Base-by-base conservation (phyloP, 257 asterid genomes). In the Fraxinus excelsior region DNA sequence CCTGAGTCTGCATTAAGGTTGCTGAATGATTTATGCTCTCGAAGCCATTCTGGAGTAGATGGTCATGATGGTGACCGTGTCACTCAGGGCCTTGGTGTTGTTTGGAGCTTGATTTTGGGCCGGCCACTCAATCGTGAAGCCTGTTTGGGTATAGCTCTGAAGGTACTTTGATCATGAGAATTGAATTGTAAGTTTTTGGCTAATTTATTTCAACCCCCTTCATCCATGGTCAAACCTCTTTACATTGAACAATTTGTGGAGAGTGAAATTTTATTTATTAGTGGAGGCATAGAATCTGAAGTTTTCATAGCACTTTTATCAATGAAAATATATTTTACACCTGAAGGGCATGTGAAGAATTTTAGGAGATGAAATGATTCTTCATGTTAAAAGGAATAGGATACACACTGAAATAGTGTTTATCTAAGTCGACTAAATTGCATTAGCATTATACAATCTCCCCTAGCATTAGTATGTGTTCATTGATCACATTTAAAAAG, bases 31-130 rank as follows among this genome's bases (percentile, higher is more conserved):
- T 80, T 96, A 77, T 91, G 98, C 85, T 84, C 90, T 81, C 90
- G 86, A 73, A 83, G 78, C 79, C 78, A 81, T 77, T 81, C 84
- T 70, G 96, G 90, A 75, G 81, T 80, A 73, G 93, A 88, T 85
- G 79, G 77, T 38, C 88, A 85, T 80, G 97, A 89, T 82, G 90
- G 93, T 79, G 99, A 96, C 76, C 98, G 92, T 83, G 96, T 91
- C 77, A 91, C 98, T 84, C 99, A 96, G 86, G 98, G 98, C 71
- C 98, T 96, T 71, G 98, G 97, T 82, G 97, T 93, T 37, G 88
- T 89, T 71, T 93, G 98, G 99, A 90, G 94, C 86, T 89, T 96
- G 86, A 91, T 91, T 76, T 79, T 91, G 80, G 91, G 90, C 71
- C 96, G 98, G 66, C 98, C 97, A 71, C 86, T 83, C 75, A 75